Evolutionary conservation across 1,284 basidiomycete species (phyloP).

Genomic region (Pseudozyma pruni): DNA sequence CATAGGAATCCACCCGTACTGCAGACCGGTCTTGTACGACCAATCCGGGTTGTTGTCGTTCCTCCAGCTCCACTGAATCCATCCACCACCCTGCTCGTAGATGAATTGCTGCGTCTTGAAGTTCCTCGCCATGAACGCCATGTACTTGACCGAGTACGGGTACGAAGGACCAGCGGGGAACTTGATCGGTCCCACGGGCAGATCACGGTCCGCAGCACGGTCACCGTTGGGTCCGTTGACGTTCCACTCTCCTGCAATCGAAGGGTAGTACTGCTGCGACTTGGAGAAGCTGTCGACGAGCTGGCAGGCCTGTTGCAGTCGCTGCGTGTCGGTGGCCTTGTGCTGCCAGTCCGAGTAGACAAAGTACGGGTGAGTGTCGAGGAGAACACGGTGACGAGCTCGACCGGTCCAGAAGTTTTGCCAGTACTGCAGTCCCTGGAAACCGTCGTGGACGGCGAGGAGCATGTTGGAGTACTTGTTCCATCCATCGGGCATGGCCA

Average conservation of each 20-base stretch:
- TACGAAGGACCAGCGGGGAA: slow-evolving; percentile 54
- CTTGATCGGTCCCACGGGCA: slow-evolving; percentile 53
- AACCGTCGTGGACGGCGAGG: slow-evolving; percentile 81
- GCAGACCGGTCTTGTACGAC: slow-evolving; percentile 64
- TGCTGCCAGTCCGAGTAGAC: slow-evolving; percentile 55
- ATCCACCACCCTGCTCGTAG: slow-evolving; percentile 72
- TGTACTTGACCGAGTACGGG: slow-evolving; percentile 73
- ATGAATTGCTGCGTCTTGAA: slow-evolving; percentile 80
- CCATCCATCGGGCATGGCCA: slow-evolving; percentile 46
- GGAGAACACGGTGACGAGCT: slow-evolving; percentile 48
- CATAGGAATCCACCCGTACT: slow-evolving; percentile 60
- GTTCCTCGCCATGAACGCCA: slow-evolving; percentile 81
- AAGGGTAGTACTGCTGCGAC: slow-evolving; percentile 54
- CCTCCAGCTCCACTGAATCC: slow-evolving; percentile 86
- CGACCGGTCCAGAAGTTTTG: slow-evolving; percentile 69
- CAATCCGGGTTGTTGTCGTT: slow-evolving; percentile 65
- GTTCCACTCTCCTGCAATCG: slow-evolving; percentile 53
- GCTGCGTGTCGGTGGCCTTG: slow-evolving; percentile 39
- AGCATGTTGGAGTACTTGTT: slow-evolving; percentile 50
- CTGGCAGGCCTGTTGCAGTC: slow-evolving; percentile 51
- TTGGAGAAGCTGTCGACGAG: slow-evolving; percentile 26
- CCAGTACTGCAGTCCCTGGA: slow-evolving; percentile 78
- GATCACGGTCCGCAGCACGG: slow-evolving; percentile 40
- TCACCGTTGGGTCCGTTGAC: slow-evolving; percentile 58
- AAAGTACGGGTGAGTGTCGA: slow-evolving; percentile 62